Evolutionary conservation across 2,329 filamentous ascomycete species (phyloP), one percentile per base, ranked within the genome.

Genomic region (Cercospora janseana): DNA sequence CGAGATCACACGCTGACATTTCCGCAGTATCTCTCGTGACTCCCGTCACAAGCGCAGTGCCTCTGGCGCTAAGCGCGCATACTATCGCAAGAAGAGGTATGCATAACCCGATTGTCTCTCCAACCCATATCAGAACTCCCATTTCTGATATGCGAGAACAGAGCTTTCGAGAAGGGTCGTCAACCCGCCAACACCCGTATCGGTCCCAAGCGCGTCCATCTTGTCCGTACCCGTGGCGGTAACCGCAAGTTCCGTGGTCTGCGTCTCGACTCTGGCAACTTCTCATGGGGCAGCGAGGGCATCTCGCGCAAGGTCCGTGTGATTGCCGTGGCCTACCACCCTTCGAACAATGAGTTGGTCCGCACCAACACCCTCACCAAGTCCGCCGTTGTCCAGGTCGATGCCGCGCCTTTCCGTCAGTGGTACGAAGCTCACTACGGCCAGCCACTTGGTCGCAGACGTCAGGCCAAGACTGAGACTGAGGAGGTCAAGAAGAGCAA

Each of bases 401-500:
- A 98, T 77, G 93, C 94, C 69, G 89, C 93, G 61, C 93, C 93
- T 66, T 98, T 98, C 88, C 84, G 93, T 75, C 92, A 97, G 81
- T 98, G 93, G 93, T 98, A 95, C 80, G 93, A 98, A 85, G 89
- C 93, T 66, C 93, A 98, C 87, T 98, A 98, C 83, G 93, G 93
- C 73, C 82, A 88, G 77, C 68, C 80, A 68, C 73, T 98, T 61
- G 93, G 93, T 75, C 88, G 91, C 79, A 90, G 95, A 81, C 81
- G 85, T 75, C 91, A 94, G 77, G 79, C 79, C 72, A 74, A 76
- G 70, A 78, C 78, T 69, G 75, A 79, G 68, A 79, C 79, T 67
- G 81, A 79, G 61, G 82, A 85, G 67, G 74, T 73, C 66, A 94
- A 95, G 87, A 96, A 95, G 87, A 90, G 85, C 82, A 94, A 94